Conservation (phyloP, 257 asterid species). For the Solanum neorickii region DNA sequence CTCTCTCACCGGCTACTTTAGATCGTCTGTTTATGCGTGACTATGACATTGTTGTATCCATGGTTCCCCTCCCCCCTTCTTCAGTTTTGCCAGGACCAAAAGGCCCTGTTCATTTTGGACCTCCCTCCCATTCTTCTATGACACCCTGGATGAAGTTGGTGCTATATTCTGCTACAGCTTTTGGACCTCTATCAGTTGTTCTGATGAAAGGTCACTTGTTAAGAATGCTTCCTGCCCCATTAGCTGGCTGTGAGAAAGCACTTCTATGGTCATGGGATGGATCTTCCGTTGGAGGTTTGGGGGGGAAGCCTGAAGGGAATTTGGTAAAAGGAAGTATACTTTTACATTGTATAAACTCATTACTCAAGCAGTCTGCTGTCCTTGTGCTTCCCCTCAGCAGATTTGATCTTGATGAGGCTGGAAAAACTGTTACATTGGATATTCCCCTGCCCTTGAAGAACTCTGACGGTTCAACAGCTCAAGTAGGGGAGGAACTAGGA, state of each 20-base stretch:
- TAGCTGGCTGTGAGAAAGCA: conserved; percentile 98
- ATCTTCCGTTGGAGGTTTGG: conserved; percentile 80
- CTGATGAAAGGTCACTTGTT: conserved; percentile 91
- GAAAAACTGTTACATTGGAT: conserved; percentile 63
- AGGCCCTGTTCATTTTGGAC: conserved; percentile 99
- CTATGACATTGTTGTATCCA: conserved; percentile 86
- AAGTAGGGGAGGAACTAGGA: conserved; percentile 77
- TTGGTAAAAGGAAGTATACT: conserved; percentile 87
- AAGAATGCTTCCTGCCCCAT: conserved; percentile 95
- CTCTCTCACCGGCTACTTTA: conserved; percentile 81
- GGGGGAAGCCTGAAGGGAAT: conserved; percentile 85
- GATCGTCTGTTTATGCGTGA: conserved; percentile 93
- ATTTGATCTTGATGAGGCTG: conserved; percentile 69
- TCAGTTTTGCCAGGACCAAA: conserved; percentile 91
- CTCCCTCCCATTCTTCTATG: conserved; percentile 93
- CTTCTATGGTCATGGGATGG: conserved; percentile 99
- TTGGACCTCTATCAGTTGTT: conserved; percentile 96
- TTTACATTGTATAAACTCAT: conserved; percentile 89
- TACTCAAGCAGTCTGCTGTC: conserved; percentile 84
- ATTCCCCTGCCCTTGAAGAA: conserved; percentile 89
- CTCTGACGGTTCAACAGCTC: conserved; percentile 79
- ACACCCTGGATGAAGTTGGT: conserved; percentile 99
- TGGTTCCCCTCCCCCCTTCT: conserved; percentile 97
- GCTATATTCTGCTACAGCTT: conserved; percentile 57
- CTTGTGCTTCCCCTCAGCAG: conserved; percentile 90